A percentile compares a stretch with the other conserved stretches of the same genome.
phyloP scores from a whole-genome alignment of 345 rosid species.

The Eucalyptus marginata region DNA sequence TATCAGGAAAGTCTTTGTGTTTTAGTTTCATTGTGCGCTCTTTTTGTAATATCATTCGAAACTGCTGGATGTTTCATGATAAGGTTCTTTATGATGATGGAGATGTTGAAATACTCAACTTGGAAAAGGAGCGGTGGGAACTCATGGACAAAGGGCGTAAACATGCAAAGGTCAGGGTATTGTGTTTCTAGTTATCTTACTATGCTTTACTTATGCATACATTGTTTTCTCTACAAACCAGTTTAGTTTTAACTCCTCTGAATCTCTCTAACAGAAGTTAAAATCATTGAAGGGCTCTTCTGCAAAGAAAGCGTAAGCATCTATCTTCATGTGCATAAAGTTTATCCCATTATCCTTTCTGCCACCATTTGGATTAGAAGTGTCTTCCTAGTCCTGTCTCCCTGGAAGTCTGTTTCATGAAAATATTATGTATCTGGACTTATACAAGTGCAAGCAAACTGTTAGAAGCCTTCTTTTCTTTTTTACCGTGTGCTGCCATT shows the following conservation, averaged over 20 bases:
- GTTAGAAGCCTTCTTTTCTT: background rate
- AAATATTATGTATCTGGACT: background rate
- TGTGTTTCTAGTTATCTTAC: background rate
- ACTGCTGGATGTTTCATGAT: background rate
- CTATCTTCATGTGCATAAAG: background rate
- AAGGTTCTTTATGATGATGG: constrained; percentile 90
- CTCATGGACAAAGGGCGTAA: constrained; percentile 50
- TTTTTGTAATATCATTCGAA: background rate
- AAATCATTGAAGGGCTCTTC: constrained; percentile 27
- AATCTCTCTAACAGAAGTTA: constrained; percentile 37
- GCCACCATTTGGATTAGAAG: background rate
- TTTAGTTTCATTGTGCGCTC: background rate
- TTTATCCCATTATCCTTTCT: background rate
- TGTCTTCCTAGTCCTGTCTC: background rate
- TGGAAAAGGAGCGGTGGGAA: constrained; percentile 92
- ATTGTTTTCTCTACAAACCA: background rate
- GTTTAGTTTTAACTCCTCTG: background rate
- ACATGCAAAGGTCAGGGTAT: constrained; percentile 39
- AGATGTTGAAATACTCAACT: constrained; percentile 84
- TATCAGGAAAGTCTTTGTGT: background rate
- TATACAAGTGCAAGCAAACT: background rate
- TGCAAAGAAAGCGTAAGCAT: constrained; percentile 37
- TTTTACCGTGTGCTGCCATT: background rate
- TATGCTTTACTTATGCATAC: background rate
- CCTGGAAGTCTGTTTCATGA: background rate